Base-by-base conservation (phyloP, 768 basidiomycete species). In the Dendrothele bispora region DNA sequence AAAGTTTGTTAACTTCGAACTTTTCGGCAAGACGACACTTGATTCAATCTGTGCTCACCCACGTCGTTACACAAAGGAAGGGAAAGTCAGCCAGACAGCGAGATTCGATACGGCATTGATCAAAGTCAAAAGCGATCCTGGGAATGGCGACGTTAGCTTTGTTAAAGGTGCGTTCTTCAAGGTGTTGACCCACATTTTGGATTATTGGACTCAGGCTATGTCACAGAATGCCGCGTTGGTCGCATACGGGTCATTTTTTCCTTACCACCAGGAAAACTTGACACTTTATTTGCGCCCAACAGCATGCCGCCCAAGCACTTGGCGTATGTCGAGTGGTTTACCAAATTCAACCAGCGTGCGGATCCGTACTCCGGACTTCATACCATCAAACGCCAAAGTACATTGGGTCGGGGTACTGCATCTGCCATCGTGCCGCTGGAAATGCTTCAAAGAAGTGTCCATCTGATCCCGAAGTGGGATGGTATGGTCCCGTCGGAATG, bases 71-170 rank as follows among this genome's bases (percentile, higher is more conserved):
- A 25, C 24, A 25, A 17, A 14, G 52, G 63, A 39, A 50, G 39
- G 12, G 49, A 51, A 5, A 50, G 56, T 1, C 36, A 47, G 2
- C 7, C 18, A 0, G 45, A 62, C 21, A 4, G 63, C 50, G 1
- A 49, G 64, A 3, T 74, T 72, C 55, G 71, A 76, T 49, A 71
- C 63, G 3, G 66, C 52, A 1, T 48, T 70, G 4, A 48, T 66
- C 29, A 60, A 61, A 10, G 25, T 21, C 8, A n/a, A 22, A 39
- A 39, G 17, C 24, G 5, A n/a, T n/a, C 4, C 3, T n/a, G 3
- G 14, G n/a, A n/a, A n/a, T 39, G 39, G 24, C 5, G 3, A 22
- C 17, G n/a, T n/a, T 5, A 18, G 17, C 15, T 22, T 22, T 22
- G 21, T 39, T n/a, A 22, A 39, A 18, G 39, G 39, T 39, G n/a